phyloP scores from a whole-genome alignment of 2,329 filamentous ascomycete genomes.

The Claviceps pazoutovae region DNA sequence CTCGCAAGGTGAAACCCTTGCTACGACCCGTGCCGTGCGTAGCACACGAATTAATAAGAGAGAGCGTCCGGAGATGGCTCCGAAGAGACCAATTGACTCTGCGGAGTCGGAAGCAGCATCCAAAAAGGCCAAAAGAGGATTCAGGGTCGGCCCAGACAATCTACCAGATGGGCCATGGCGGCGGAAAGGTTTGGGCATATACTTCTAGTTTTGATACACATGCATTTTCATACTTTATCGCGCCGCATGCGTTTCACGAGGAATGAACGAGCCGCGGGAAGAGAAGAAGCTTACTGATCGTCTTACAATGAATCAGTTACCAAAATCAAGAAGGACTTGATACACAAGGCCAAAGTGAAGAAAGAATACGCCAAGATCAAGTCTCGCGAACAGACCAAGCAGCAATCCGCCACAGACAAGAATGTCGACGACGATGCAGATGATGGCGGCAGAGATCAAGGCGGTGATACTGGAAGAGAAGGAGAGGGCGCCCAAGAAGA shows the following conservation, averaged over 20 bases:
- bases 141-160: slow-evolving; percentile 78
- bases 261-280: neutral
- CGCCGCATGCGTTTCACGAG: neutral
- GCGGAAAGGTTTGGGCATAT: slow-evolving; percentile 45
- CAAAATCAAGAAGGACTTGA: slow-evolving; percentile 80
- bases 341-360: slow-evolving; percentile 85
- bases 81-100: slow-evolving; percentile 18
- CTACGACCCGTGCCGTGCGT: neutral
- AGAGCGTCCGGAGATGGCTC: slow-evolving; percentile 14
- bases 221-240: neutral
- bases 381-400: slow-evolving; percentile 25
- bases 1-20: neutral
- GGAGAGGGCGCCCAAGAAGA: neutral
- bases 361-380: slow-evolving; percentile 86
- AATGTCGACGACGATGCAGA: slow-evolving; percentile 8
- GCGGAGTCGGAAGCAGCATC: slow-evolving; percentile 19
- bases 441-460: slow-evolving; percentile 7
- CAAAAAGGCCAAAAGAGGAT: slow-evolving; percentile 53
- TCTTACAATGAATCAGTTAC: slow-evolving; percentile 39
- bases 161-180: slow-evolving; percentile 80
- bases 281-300: neutral
- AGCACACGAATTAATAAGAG: neutral
- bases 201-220: neutral
- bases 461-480: slow-evolving; percentile 8
- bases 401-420: slow-evolving; percentile 5